phyloP scores from a whole-genome alignment of 2,329 filamentous ascomycete genomes.

The Hypoxylon sp. region DNA sequence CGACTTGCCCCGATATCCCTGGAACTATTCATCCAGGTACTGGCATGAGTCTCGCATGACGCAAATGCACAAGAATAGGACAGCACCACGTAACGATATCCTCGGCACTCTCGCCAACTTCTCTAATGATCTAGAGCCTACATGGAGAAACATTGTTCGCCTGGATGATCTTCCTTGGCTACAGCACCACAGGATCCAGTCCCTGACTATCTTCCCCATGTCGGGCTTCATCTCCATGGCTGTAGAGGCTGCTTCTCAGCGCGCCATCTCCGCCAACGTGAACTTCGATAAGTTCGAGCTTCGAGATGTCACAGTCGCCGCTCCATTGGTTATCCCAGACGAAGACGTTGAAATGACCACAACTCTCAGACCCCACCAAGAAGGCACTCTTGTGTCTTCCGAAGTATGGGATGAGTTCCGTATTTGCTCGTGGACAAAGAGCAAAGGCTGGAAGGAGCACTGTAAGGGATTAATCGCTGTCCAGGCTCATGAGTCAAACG shows the following conservation, averaged over 20 bases:
- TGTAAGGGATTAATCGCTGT: constrained; percentile 66
- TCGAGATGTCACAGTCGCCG: constrained; percentile 60
- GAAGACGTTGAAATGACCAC: constrained; percentile 65
- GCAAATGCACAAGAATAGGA: constrained; percentile 57
- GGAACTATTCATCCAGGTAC: constrained; percentile 60
- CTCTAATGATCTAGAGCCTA: constrained; percentile 60
- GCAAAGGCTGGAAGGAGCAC: constrained; percentile 69
- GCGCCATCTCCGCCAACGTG: constrained; percentile 46
- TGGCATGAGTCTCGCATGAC: constrained; percentile 63
- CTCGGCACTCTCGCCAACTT: constrained; percentile 60
- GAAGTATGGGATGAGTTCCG: constrained; percentile 68
- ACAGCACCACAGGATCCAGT: constrained; percentile 69
- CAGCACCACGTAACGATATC: constrained; percentile 58
- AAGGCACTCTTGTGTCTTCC: constrained; percentile 57
- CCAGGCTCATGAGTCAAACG: constrained; percentile 54
- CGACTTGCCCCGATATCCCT: constrained; percentile 63
- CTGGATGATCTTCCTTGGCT: constrained; percentile 68
- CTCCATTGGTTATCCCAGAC: constrained; percentile 62
- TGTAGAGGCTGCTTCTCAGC: constrained; percentile 60
- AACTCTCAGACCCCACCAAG: constrained; percentile 58
- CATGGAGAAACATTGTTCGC: constrained; percentile 63
- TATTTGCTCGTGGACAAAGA: constrained; percentile 65
- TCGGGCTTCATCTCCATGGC: constrained; percentile 66
- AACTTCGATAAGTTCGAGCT: constrained; percentile 60
- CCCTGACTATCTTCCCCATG: constrained; percentile 66